A percentile compares a stretch with the other conserved stretches of the same genome.
Conservation (phyloP, 148 eudicot genomes). For the Polygonum aviculare region DNA sequence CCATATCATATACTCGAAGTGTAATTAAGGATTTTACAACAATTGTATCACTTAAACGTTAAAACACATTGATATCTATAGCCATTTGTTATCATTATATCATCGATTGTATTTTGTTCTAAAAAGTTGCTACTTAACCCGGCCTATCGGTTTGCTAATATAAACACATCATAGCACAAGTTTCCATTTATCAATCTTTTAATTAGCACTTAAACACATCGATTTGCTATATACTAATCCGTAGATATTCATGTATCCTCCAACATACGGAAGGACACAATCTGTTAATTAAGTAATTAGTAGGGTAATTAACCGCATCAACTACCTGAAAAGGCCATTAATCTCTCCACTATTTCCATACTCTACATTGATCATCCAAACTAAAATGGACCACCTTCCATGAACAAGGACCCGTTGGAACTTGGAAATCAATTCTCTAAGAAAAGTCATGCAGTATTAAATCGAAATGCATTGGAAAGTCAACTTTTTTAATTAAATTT, state of each 20-base stretch:
- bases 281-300: neutral
- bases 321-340: neutral
- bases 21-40: no score
- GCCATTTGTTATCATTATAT: no score
- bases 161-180: neutral
- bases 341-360: neutral
- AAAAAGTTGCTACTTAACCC: no score
- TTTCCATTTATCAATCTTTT: neutral
- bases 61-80: no score
- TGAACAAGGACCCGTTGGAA: neutral
- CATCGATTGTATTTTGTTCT: no score
- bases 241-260: neutral
- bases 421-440: neutral
- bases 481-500: neutral
- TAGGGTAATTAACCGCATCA: neutral
- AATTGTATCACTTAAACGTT: no score
- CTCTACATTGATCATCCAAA: neutral
- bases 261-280: neutral
- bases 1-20: no score
- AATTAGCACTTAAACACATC: no score
- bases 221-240: neutral
- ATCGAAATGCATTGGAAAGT: neutral
- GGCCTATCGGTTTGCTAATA: no score
- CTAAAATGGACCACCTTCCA: conserved; percentile 2
- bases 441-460: neutral